Conservation (phyloP, 2,329 filamentous ascomycete genomes). For the Penicillium decumbens region DNA sequence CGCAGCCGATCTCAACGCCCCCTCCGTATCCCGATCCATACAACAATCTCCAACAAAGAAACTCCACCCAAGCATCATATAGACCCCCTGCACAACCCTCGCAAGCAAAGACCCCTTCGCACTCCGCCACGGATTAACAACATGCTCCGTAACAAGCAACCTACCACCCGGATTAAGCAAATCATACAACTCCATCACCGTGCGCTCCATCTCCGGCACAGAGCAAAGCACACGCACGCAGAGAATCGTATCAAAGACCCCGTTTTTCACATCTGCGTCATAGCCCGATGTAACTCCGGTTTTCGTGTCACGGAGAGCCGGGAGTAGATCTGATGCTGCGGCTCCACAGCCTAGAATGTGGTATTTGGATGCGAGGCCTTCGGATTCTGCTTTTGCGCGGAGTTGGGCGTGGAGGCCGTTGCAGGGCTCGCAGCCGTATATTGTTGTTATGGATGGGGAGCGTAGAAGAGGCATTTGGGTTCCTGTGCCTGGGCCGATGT, state of each 20-base stretch:
- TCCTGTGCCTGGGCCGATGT: constrained; percentile 52
- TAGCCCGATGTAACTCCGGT: constrained; percentile 30
- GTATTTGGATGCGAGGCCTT: constrained; percentile 47
- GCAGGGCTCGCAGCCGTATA: constrained; percentile 55
- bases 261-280: constrained; percentile 22
- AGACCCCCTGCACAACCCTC: constrained; percentile 46
- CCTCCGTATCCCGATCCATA: constrained; percentile 48
- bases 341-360: constrained; percentile 48
- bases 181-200: constrained; percentile 45
- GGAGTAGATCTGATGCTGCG: constrained; percentile 45
- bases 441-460: constrained; percentile 39
- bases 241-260: constrained; percentile 53
- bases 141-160: constrained; percentile 54
- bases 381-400: constrained; percentile 35
- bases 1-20: constrained; percentile 42
- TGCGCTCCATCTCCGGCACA: constrained; percentile 47
- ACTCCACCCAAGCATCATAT: constrained; percentile 47
- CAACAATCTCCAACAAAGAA: constrained; percentile 52
- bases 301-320: constrained; percentile 16
- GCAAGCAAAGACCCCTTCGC: constrained; percentile 44
- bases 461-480: constrained; percentile 48
- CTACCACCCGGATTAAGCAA: constrained; percentile 53
- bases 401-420: constrained; percentile 46
- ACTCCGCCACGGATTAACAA: constrained; percentile 49
- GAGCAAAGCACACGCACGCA: constrained; percentile 54